Evolutionary conservation across 345 rosid genomes (phyloP).

Genomic region (Linum lewisii): DNA sequence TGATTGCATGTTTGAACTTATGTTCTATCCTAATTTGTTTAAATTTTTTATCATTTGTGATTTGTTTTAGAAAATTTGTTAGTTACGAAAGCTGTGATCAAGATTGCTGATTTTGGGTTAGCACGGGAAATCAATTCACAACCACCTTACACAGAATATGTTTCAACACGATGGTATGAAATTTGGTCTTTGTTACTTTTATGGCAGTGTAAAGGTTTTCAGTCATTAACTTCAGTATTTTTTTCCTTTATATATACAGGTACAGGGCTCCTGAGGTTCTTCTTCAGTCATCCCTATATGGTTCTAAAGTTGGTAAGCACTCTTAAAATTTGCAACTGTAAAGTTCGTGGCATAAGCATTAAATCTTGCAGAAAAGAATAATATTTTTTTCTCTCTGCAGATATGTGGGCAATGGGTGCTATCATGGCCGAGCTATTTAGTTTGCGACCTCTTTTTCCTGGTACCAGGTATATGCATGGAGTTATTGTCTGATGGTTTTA

Average conservation of each 20-base stretch:
- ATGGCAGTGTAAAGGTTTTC: neutral
- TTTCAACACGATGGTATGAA: slow-evolving; percentile 88
- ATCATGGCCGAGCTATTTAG: slow-evolving; percentile 80
- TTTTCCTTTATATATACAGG: slow-evolving; percentile 31
- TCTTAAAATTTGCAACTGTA: neutral
- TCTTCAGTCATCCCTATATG: slow-evolving; percentile 66
- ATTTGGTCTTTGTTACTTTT: neutral
- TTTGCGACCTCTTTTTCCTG: slow-evolving; percentile 87
- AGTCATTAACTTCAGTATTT: neutral
- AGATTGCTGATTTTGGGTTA: slow-evolving; percentile 97
- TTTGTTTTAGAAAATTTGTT: slow-evolving; percentile 52
- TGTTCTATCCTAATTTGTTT: neutral
- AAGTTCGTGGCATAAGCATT: neutral
- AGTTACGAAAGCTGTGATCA: slow-evolving; percentile 61
- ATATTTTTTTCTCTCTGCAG: slow-evolving; percentile 24
- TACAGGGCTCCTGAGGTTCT: slow-evolving; percentile 98
- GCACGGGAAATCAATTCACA: slow-evolving; percentile 77
- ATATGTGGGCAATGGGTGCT: slow-evolving; percentile 99
- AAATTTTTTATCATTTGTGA: neutral
- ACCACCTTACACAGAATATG: slow-evolving; percentile 90
- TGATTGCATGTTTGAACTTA: neutral
- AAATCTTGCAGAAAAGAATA: neutral
- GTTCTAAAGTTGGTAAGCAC: slow-evolving; percentile 83
- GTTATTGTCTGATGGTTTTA: neutral
- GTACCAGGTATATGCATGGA: slow-evolving; percentile 40